Evolutionary conservation across 2,329 filamentous ascomycete genomes (phyloP).

Genomic region (Ophiostoma sp.): DNA sequence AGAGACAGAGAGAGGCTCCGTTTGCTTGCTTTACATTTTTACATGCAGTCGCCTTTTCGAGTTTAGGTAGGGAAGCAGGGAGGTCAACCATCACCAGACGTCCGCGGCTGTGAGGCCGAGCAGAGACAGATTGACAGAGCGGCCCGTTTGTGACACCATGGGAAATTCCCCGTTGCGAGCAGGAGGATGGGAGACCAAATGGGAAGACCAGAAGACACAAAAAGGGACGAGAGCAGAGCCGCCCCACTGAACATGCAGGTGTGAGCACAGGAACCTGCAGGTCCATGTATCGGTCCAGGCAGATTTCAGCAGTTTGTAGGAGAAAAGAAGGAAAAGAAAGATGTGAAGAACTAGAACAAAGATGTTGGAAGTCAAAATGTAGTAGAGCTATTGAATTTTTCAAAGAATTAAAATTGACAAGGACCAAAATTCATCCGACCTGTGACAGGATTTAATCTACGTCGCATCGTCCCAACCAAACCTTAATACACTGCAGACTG

Average conservation of each 20-base stretch:
- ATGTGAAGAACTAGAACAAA: background rate
- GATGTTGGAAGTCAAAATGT: background rate
- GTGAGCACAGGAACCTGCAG: constrained; percentile 12
- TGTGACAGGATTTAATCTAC: background rate
- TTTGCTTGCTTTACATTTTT: background rate
- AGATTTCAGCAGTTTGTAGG: background rate
- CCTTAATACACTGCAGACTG: background rate
- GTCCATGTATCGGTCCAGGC: constrained; percentile 3
- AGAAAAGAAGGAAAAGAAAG: background rate
- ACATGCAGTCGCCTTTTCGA: background rate
- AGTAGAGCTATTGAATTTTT: background rate
- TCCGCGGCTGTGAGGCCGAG: background rate
- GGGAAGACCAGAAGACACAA: too few relatives aligned
- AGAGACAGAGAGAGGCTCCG: background rate
- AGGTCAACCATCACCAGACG: constrained; percentile 2
- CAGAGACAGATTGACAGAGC: constrained; percentile 8
- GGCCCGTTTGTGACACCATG: constrained; percentile 25
- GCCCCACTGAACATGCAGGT: constrained; percentile 12
- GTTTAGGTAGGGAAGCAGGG: background rate
- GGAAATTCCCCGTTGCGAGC: background rate
- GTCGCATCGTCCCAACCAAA: constrained; percentile 6
- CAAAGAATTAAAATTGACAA: background rate
- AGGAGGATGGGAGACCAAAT: background rate
- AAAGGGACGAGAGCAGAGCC: background rate
- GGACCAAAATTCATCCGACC: constrained; percentile 10